These are phyloP conservation scores for Ceratorhiza oryzae-sativae DNA, from an alignment of 1,284 basidiomycete species.

Conservation along the genomic window DNA sequence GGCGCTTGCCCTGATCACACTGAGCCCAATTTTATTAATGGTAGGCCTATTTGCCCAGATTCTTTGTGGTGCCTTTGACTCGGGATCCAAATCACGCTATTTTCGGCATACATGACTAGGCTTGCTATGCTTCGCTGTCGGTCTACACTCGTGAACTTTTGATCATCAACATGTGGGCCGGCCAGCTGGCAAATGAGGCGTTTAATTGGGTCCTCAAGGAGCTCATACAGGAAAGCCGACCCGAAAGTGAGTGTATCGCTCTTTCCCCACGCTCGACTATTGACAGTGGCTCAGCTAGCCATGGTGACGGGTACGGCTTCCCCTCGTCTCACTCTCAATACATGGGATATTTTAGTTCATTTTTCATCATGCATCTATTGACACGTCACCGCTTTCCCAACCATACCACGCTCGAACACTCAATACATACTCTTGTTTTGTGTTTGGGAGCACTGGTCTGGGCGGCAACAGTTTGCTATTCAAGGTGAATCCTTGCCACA, in stretches of 20 bases:
- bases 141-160: slow-evolving; percentile 79
- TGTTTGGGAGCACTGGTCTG: slow-evolving; percentile 63
- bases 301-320: slow-evolving; percentile 83
- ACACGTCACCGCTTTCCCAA: slow-evolving; percentile 70
- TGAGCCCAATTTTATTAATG: slow-evolving; percentile 80
- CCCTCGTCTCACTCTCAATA: slow-evolving; percentile 89
- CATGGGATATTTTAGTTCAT: slow-evolving; percentile 85
- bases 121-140: slow-evolving; percentile 77
- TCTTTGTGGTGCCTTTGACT: not conserved
- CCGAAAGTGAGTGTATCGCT: slow-evolving; percentile 59
- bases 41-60: slow-evolving; percentile 52
- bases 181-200: slow-evolving; percentile 76
- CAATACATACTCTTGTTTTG: slow-evolving; percentile 56
- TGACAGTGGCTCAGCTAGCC: slow-evolving; percentile 54
- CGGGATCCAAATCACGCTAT: not conserved
- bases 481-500: slow-evolving; percentile 60
- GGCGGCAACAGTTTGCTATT: slow-evolving; percentile 76
- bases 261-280: not conserved
- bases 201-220: slow-evolving; percentile 77
- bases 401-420: slow-evolving; percentile 54
- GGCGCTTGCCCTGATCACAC: slow-evolving; percentile 69
- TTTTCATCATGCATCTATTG: slow-evolving; percentile 75
- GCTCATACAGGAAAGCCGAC: slow-evolving; percentile 71
- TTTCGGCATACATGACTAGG: slow-evolving; percentile 53
- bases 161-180: slow-evolving; percentile 82